phyloP scores from a whole-genome alignment of 2,329 filamentous ascomycete genomes.

The Xylariaceae sp. region DNA sequence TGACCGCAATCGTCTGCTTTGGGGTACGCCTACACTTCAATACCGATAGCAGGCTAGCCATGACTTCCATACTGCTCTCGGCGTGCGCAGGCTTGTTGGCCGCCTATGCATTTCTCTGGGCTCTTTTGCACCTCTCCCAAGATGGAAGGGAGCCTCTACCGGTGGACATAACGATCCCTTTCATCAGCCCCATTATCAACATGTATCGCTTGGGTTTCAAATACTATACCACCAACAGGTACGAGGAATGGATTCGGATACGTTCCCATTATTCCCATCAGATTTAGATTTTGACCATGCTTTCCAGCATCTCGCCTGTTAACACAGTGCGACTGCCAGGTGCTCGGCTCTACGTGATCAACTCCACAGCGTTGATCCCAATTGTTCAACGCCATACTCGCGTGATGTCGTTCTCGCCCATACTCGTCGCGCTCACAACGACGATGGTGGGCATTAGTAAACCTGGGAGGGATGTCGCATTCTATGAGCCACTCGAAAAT shows the following conservation, averaged over 20 bases:
- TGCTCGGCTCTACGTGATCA: slow-evolving; percentile 4
- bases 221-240: neutral
- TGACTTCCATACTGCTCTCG: no score
- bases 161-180: slow-evolving; percentile 1
- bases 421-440: neutral
- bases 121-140: slow-evolving; percentile 1
- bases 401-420: slow-evolving; percentile 4
- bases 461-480: slow-evolving; percentile 5
- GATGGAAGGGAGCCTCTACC: slow-evolving; percentile 2
- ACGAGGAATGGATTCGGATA: neutral
- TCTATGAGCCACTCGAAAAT: slow-evolving; percentile 3
- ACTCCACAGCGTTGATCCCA: slow-evolving; percentile 1
- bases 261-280: neutral
- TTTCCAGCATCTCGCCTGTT: slow-evolving; percentile 5
- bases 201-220: neutral
- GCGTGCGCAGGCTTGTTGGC: neutral
- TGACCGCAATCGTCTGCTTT: no score
- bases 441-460: slow-evolving; percentile 4
- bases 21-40: no score
- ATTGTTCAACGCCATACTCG: slow-evolving; percentile 1
- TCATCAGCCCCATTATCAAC: slow-evolving; percentile 2
- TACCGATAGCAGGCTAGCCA: no score
- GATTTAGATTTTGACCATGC: no score
- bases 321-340: slow-evolving; percentile 7
- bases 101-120: slow-evolving; percentile 1